Conservation (phyloP, 192 early-diverging fungal species). For the Ambispora gerdemannii region DNA sequence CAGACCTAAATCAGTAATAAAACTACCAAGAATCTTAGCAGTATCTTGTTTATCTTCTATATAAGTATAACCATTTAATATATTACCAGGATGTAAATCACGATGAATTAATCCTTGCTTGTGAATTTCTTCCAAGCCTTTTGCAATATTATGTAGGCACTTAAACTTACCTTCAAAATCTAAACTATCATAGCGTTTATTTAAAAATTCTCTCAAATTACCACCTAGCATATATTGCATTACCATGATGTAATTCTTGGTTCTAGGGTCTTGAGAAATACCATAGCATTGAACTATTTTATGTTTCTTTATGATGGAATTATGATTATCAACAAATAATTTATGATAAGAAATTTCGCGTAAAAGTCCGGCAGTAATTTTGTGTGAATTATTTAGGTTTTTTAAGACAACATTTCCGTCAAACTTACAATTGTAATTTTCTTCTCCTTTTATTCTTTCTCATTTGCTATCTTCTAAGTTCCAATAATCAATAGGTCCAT, state of each 20-base stretch:
- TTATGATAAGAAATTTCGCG: slow-evolving; percentile 6
- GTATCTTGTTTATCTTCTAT: too few relatives aligned
- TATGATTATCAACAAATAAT: not conserved
- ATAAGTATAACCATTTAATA: slow-evolving; percentile 5
- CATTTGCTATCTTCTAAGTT: slow-evolving; percentile 1
- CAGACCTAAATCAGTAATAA: slow-evolving; percentile 23
- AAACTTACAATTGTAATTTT: not conserved
- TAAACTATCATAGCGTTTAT: not conserved
- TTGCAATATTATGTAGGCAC: not conserved
- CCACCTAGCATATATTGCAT: slow-evolving; percentile 12
- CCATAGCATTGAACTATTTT: slow-evolving; percentile 22
- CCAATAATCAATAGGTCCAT: slow-evolving; percentile 12
- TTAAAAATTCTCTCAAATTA: slow-evolving; percentile 8
- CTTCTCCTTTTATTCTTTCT: slow-evolving; percentile 1
- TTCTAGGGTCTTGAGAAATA: slow-evolving; percentile 5
- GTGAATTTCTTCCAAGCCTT: slow-evolving; percentile 9
- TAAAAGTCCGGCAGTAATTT: slow-evolving; percentile 9
- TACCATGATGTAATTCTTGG: slow-evolving; percentile 11
- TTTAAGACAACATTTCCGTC: slow-evolving; percentile 14
- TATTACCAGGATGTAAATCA: slow-evolving; percentile 18
- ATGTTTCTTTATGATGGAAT: not conserved
- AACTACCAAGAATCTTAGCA: not conserved
- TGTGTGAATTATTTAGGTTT: slow-evolving; percentile 7
- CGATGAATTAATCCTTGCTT: slow-evolving; percentile 11
- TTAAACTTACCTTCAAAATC: not conserved